Evolutionary conservation across 805 yeast genomes (phyloP), one percentile per base, ranked within the genome.

Genomic region (Saturnispora sanitii): DNA sequence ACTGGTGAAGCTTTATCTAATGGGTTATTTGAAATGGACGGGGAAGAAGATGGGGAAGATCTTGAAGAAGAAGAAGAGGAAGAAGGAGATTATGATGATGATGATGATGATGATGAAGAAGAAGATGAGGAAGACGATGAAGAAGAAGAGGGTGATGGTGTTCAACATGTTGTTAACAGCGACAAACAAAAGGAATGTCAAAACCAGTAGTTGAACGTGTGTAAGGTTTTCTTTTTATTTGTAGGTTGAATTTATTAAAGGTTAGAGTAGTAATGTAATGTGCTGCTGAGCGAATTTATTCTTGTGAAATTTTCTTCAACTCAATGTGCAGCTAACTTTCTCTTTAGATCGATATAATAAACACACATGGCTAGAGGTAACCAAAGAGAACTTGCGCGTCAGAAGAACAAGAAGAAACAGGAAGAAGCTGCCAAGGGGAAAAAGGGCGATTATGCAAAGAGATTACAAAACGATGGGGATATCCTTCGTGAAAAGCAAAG

Each of bases 291-390:
- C 30, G 26, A 7, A 7, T 7, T 23, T 23, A 11, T 23, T 6
- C 26, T 23, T 11, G n/a, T 7, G 26, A 23, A 23, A 23, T 23
- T 23, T 23, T 23, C 26, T n/a, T n/a, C n/a, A n/a, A n/a, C n/a
- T n/a, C n/a, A n/a, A n/a, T n/a, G n/a, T n/a, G n/a, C n/a, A n/a
- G n/a, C n/a, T n/a, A n/a, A n/a, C n/a, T n/a, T n/a, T n/a, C n/a
- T n/a, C n/a, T n/a, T n/a, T n/a, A n/a, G n/a, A n/a, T n/a, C n/a
- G n/a, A n/a, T n/a, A n/a, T n/a, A n/a, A n/a, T n/a, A n/a, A n/a
- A n/a, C n/a, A n/a, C n/a, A 27, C 16, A 38, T 90, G 96, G 80
- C 95, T 40, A 75, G 98, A 68, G 98, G 98, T 25, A 92, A 90
- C 62, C 97, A 92, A 65, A 75, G 98, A 61, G 98, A 90, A 31